Percentiles rank a stretch among this genome's conserved stretches.
phyloP scores from a whole-genome alignment of 352 stramenopile genomes.

The Pythium apleroticum region DNA sequence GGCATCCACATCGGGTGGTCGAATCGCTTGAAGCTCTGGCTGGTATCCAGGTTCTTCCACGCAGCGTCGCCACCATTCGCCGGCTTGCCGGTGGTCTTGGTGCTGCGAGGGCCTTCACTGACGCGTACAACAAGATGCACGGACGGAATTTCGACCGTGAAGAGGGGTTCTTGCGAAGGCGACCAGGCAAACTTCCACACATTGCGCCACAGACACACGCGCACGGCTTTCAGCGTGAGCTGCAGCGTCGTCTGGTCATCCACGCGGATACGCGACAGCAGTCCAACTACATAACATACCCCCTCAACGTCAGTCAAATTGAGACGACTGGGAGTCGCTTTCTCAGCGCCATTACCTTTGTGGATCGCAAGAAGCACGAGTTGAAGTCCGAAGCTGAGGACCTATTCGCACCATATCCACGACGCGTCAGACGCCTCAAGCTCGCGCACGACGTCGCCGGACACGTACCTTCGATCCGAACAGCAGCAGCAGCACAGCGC shows the following conservation, averaged over 20 bases:
- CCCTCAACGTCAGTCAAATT: background rate
- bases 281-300: slow-evolving; percentile 28
- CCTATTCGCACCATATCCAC: slow-evolving; percentile 2
- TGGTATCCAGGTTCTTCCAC: slow-evolving; percentile 26
- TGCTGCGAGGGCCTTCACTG: background rate
- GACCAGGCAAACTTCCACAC: slow-evolving; percentile 52
- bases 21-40: slow-evolving; percentile 32
- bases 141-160: slow-evolving; percentile 39
- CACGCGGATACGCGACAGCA: slow-evolving; percentile 52
- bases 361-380: slow-evolving; percentile 19
- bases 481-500: slow-evolving; percentile 10
- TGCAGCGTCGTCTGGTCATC: slow-evolving; percentile 41
- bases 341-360: slow-evolving; percentile 11
- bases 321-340: background rate
- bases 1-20: slow-evolving; percentile 40
- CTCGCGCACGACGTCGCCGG: background rate
- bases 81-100: background rate
- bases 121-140: slow-evolving; percentile 37
- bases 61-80: background rate
- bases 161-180: slow-evolving; percentile 40
- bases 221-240: slow-evolving; percentile 35
- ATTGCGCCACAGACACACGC: slow-evolving; percentile 56
- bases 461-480: slow-evolving; percentile 25
- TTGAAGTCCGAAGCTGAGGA: slow-evolving; percentile 10
- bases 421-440: background rate